Evolutionary conservation across 257 asterid genomes (phyloP).

Genomic region (Nicotiana noctiflora): DNA sequence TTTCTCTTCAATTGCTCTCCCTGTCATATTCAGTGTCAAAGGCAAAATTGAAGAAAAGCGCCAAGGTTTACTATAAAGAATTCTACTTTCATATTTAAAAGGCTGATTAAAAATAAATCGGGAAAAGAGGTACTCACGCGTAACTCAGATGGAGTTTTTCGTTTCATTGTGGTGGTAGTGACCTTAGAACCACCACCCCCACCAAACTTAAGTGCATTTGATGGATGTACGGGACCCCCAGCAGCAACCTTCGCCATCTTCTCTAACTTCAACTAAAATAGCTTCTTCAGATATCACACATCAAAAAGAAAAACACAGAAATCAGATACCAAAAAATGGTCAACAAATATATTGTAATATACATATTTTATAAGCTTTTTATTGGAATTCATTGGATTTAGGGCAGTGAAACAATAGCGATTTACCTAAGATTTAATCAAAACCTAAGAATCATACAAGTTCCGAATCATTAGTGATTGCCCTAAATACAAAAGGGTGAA

Average conservation of each 20-base stretch:
- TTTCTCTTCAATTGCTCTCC: conserved; percentile 74
- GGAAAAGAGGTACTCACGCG: conserved; percentile 38
- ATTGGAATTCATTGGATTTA: neutral
- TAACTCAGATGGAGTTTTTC: conserved; percentile 83
- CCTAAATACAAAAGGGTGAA: too few relatives aligned
- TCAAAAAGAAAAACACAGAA: neutral
- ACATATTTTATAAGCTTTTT: neutral
- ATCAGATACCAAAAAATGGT: neutral
- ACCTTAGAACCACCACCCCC: conserved; percentile 35
- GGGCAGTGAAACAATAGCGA: neutral
- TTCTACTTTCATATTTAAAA: neutral
- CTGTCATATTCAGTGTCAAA: conserved; percentile 24
- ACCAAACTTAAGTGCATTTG: conserved; percentile 43
- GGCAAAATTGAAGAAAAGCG: neutral
- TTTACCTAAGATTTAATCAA: neutral
- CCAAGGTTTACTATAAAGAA: neutral
- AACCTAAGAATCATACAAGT: neutral
- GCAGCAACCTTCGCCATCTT: conserved; percentile 68
- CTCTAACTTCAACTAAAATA: conserved; percentile 3
- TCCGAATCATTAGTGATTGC: neutral
- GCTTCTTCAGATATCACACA: neutral
- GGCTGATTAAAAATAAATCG: neutral
- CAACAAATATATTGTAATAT: neutral
- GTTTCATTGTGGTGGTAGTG: conserved; percentile 41
- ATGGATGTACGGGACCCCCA: conserved; percentile 40